These are phyloP conservation scores for Cladorrhinum samala DNA, from an alignment of 495 filamentous ascomycete genomes.

Conservation along the genomic window DNA sequence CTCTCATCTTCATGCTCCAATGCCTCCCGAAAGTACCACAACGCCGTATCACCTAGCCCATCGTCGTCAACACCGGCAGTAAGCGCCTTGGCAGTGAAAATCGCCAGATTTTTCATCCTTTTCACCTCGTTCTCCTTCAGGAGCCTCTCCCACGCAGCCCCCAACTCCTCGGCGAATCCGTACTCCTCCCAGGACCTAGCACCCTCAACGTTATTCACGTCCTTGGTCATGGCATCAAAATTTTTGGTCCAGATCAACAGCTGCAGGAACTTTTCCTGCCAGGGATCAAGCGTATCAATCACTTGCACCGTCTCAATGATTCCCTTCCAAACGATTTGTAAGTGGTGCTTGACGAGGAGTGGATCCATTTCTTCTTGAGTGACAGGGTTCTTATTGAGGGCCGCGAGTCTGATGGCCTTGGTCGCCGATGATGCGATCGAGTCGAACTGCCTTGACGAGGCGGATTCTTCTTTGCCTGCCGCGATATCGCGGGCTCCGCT, in stretches of 20 bases:
- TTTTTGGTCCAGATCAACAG: background rate
- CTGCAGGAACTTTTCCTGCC: background rate
- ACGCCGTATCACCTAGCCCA: background rate
- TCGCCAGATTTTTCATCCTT: background rate
- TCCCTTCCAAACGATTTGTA: background rate
- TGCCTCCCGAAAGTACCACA: background rate
- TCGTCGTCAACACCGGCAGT: background rate
- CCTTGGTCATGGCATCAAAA: background rate
- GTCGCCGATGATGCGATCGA: too few species aligned
- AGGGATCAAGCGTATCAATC: background rate
- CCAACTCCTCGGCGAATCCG: background rate
- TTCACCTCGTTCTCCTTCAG: background rate
- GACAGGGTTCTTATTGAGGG: too few species aligned
- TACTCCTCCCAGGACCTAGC: background rate
- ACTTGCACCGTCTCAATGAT: background rate
- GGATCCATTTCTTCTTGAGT: too few species aligned
- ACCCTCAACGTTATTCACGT: background rate
- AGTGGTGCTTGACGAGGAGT: too few species aligned
- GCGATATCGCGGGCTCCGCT: too few species aligned
- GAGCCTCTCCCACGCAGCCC: background rate
- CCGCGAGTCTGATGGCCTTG: too few species aligned
- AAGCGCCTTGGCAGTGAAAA: background rate
- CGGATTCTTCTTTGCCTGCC: too few species aligned
- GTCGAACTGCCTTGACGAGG: too few species aligned
- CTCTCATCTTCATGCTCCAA: background rate